Percentiles rank a stretch among this genome's conserved stretches.
phyloP scores from a whole-genome alignment of 2,329 filamentous ascomycete genomes.

The Moelleriella libera region DNA sequence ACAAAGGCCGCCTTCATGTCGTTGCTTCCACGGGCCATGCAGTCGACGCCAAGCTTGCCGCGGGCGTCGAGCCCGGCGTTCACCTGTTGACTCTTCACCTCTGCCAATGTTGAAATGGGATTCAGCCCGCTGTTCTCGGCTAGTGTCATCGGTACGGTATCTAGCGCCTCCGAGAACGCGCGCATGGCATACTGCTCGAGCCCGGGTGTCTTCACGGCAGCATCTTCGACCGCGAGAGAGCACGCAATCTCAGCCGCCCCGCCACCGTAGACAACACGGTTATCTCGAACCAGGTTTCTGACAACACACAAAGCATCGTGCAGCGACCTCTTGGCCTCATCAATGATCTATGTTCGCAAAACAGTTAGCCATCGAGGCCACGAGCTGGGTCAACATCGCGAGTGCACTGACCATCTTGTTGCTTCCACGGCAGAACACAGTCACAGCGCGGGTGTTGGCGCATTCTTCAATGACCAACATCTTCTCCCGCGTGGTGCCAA shows the following conservation, averaged over 20 bases:
- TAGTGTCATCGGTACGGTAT: conserved; percentile 86
- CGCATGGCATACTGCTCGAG: conserved; percentile 99
- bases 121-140: conserved; percentile 95
- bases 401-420: conserved; percentile 81
- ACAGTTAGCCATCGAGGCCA: neutral
- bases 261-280: conserved; percentile 93
- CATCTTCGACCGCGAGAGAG: conserved; percentile 89
- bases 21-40: conserved; percentile 90
- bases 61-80: conserved; percentile 43
- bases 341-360: conserved; percentile 59
- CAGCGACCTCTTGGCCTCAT: conserved; percentile 93
- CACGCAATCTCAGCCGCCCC: conserved; percentile 96
- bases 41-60: conserved; percentile 79
- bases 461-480: conserved; percentile 99
- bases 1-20: conserved; percentile 98
- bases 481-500: conserved; percentile 96
- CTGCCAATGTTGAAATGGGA: conserved; percentile 87
- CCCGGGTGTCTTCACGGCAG: conserved; percentile 87
- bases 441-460: conserved; percentile 92
- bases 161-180: conserved; percentile 88
- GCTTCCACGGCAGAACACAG: conserved; percentile 88
- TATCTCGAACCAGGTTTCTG: conserved; percentile 88
- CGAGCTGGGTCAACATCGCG: neutral
- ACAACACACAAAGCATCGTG: conserved; percentile 97
- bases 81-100: conserved; percentile 91